These are phyloP conservation scores for Alternaria alternata DNA, from an alignment of 2,329 filamentous ascomycete species.

Conservation along the genomic window DNA sequence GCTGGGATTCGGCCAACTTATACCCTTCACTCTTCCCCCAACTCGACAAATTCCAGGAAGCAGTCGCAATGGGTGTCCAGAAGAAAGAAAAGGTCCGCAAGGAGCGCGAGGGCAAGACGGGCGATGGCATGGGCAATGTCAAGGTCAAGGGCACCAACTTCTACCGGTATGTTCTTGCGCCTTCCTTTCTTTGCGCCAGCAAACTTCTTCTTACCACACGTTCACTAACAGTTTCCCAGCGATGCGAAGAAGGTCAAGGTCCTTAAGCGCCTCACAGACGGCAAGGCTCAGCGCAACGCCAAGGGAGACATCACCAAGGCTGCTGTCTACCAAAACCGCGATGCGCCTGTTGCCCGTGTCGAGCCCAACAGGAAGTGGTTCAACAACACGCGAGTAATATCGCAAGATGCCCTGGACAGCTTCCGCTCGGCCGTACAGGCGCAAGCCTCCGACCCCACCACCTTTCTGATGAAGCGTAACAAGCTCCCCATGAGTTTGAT, in stretches of 20 bases:
- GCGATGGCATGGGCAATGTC: slow-evolving; percentile 90
- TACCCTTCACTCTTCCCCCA: slow-evolving; percentile 23
- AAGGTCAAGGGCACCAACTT: slow-evolving; percentile 98
- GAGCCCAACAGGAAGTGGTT: slow-evolving; percentile 99
- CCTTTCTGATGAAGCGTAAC: slow-evolving; percentile 94
- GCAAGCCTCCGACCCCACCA: slow-evolving; percentile 88
- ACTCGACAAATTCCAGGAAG: slow-evolving; percentile 13
- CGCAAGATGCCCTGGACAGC: slow-evolving; percentile 83
- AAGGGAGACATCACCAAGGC: slow-evolving; percentile 84
- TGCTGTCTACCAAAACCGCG: slow-evolving; percentile 82
- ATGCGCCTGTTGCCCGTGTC: slow-evolving; percentile 82
- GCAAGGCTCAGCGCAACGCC: slow-evolving; percentile 81
- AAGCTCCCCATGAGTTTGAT: slow-evolving; percentile 97
- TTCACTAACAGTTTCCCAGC: slow-evolving; percentile 48
- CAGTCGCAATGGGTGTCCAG: slow-evolving; percentile 76
- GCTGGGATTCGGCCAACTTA: background rate
- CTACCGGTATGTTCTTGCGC: slow-evolving; percentile 63
- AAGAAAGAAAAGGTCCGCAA: slow-evolving; percentile 91
- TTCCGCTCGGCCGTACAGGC: slow-evolving; percentile 94
- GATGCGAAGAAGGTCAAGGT: slow-evolving; percentile 83
- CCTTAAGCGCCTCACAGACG: slow-evolving; percentile 90
- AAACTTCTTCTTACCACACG: background rate
- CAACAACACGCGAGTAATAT: slow-evolving; percentile 89
- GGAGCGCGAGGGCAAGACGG: slow-evolving; percentile 82
- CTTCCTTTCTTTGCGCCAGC: background rate